A percentile compares a stretch with the other conserved stretches of the same genome.
Conservation (phyloP, 106 monocot genomes). For the Allium fistulosum region DNA sequence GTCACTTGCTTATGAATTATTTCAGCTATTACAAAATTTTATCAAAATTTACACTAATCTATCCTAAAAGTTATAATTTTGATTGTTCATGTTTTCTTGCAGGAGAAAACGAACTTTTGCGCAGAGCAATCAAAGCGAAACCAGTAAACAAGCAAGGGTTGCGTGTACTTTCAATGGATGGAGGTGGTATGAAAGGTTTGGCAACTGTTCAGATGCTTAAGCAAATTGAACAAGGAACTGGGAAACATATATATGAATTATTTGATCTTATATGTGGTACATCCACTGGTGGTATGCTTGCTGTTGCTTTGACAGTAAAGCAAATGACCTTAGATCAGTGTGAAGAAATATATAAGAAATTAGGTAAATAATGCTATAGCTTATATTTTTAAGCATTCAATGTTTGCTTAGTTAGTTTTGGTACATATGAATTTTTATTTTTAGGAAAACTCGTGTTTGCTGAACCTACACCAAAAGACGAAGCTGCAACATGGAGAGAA, state of each 20-base stretch:
- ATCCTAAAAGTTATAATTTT: no score
- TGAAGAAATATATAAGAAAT: constrained; percentile 95
- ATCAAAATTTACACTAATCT: no score
- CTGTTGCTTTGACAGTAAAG: constrained; percentile 88
- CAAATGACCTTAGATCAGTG: constrained; percentile 87
- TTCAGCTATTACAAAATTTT: no score
- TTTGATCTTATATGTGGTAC: constrained; percentile 99
- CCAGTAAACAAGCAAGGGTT: constrained; percentile 66
- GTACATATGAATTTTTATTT: neutral
- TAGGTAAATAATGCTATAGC: constrained; percentile 35
- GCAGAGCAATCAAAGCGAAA: constrained; percentile 69
- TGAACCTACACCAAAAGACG: constrained; percentile 85
- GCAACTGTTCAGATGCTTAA: constrained; percentile 94
- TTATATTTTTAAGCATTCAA: neutral
- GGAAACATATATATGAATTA: constrained; percentile 88
- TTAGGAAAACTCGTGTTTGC: constrained; percentile 94
- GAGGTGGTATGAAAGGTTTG: constrained; percentile 98
- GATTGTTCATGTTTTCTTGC: neutral
- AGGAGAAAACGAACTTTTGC: constrained; percentile 97
- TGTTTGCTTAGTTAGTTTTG: constrained; percentile 4
- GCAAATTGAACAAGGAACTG: constrained; percentile 90
- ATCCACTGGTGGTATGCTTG: constrained; percentile 99
- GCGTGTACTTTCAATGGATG: constrained; percentile 95
- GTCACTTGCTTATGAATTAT: no score
- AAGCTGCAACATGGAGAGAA: constrained; percentile 92